Evolutionary conservation across 192 early-diverging fungal species (phyloP).

Genomic region (Diversispora epigaea): DNA sequence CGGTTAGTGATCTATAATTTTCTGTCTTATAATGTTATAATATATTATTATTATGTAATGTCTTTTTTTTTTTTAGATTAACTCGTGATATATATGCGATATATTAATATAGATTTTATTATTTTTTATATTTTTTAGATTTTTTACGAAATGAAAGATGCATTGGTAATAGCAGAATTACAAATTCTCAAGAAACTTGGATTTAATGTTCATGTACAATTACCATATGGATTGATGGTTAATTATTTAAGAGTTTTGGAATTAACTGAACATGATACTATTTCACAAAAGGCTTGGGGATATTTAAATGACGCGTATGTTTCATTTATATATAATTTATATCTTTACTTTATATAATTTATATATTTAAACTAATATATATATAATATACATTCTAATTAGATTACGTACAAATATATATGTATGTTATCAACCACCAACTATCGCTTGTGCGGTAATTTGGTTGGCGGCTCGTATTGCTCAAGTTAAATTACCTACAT

Average conservation of each 20-base stretch:
- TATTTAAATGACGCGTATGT: slow-evolving; percentile 86
- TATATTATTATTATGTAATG: neutral
- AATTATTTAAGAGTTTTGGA: slow-evolving; percentile 87
- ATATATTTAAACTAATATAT: neutral
- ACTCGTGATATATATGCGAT: neutral
- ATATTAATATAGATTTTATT: neutral
- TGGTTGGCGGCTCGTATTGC: slow-evolving; percentile 73
- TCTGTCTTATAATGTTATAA: neutral
- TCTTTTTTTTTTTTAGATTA: neutral
- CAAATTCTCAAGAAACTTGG: slow-evolving; percentile 84
- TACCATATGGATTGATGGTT: slow-evolving; percentile 93
- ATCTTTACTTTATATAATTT: neutral
- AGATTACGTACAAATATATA: slow-evolving; percentile 73
- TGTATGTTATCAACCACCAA: slow-evolving; percentile 74
- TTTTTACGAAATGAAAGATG: slow-evolving; percentile 80
- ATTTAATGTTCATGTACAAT: slow-evolving; percentile 95
- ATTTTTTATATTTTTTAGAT: slow-evolving; percentile 39
- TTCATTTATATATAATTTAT: neutral
- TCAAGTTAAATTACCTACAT: slow-evolving; percentile 64
- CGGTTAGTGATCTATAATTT: slow-evolving; percentile 36
- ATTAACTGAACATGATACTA: slow-evolving; percentile 65
- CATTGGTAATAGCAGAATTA: slow-evolving; percentile 78
- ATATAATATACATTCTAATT: neutral
- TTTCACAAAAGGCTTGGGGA: slow-evolving; percentile 92
- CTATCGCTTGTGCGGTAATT: slow-evolving; percentile 85